phyloP scores from a whole-genome alignment of 148 eudicot genomes.

The Rhododendron mucronatum region DNA sequence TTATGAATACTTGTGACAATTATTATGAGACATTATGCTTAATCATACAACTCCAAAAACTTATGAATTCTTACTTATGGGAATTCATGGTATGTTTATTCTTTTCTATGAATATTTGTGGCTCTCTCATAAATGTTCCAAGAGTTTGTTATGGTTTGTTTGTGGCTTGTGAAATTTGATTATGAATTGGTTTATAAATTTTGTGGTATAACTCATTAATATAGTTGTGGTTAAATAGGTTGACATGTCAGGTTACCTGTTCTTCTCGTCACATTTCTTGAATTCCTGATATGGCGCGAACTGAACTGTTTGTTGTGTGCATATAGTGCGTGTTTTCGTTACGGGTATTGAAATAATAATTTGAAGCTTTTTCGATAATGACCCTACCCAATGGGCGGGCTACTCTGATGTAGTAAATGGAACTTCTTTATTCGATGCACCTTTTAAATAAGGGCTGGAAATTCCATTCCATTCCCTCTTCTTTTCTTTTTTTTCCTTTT shows the following conservation, averaged over 20 bases:
- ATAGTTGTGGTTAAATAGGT: too few species aligned
- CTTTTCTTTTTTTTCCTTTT: too few species aligned
- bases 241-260: background rate
- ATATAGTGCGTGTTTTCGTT: background rate
- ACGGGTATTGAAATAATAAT: too few species aligned
- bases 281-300: background rate
- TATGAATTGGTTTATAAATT: background rate
- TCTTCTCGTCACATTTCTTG: background rate
- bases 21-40: too few species aligned
- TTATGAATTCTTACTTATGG: too few species aligned
- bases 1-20: too few species aligned
- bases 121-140: too few species aligned
- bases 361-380: background rate
- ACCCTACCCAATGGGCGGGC: background rate
- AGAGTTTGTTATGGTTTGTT: background rate
- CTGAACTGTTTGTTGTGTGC: background rate
- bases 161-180: background rate
- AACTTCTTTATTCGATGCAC: background rate
- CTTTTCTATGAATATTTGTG: too few species aligned
- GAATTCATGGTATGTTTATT: too few species aligned
- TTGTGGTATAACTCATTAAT: background rate
- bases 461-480: background rate
- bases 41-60: too few species aligned
- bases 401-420: background rate
- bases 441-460: background rate